phyloP scores from a whole-genome alignment of 2,329 filamentous ascomycete species.

The Fusarium euwallaceae region DNA sequence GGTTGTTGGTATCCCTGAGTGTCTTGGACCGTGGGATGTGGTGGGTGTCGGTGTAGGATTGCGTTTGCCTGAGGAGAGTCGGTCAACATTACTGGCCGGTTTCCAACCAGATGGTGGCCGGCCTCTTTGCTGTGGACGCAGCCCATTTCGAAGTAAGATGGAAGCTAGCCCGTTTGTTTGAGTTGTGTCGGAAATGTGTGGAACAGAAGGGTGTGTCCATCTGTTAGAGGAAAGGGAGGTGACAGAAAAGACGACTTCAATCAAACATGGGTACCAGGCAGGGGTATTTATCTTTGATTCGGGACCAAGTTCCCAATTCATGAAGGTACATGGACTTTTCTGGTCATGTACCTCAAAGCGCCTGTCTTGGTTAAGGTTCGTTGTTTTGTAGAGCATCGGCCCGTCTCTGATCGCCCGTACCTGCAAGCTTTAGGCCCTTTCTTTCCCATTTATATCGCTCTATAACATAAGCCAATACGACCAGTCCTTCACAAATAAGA shows the following conservation, averaged over 20 bases:
- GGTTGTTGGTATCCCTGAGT: not conserved
- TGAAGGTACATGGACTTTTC: not conserved
- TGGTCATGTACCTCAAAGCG: not conserved
- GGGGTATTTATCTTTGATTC: not conserved
- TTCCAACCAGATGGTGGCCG: not conserved
- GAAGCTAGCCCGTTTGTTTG: not conserved
- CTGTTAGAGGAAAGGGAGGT: not conserved
- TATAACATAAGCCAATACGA: not conserved
- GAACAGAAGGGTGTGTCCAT: not conserved
- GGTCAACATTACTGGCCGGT: not conserved
- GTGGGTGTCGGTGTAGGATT: not conserved
- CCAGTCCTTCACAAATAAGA: not conserved
- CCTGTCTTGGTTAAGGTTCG: not conserved
- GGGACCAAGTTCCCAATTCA: not conserved
- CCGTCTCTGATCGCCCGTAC: not conserved
- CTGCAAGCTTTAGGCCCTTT: not conserved
- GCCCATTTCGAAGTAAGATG: not conserved
- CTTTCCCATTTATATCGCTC: not conserved
- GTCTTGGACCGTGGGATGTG: not conserved
- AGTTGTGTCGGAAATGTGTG: not conserved
- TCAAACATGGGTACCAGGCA: not conserved
- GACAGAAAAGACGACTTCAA: not conserved
- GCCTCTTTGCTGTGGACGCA: not conserved
- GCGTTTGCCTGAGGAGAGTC: not conserved
- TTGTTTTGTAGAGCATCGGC: not conserved